Conservation (phyloP, 1,139 yeast species). For the Nakaseomyces kungkrabaensis region DNA sequence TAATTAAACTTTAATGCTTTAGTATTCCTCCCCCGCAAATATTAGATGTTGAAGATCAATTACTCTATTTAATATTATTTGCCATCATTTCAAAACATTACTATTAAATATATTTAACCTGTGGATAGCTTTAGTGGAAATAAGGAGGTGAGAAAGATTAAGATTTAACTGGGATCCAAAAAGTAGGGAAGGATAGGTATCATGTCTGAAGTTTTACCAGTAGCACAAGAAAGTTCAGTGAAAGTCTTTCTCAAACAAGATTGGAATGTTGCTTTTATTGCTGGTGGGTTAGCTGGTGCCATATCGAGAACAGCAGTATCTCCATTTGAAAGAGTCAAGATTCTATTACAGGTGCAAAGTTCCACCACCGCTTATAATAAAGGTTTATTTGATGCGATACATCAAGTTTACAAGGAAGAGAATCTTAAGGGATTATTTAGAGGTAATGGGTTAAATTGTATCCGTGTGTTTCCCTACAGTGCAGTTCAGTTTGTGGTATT, state of each 20-base stretch:
- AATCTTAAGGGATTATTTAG: constrained; percentile 82
- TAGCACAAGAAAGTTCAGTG: constrained; percentile 4
- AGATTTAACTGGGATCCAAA: too few species aligned
- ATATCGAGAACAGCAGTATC: constrained; percentile 87
- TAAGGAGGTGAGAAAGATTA: too few species aligned
- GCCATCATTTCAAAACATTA: too few species aligned
- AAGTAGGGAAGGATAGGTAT: too few species aligned
- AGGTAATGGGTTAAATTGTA: constrained; percentile 84
- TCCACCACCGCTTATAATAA: constrained; percentile 43
- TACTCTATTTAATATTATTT: too few species aligned
- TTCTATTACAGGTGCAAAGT: constrained; percentile 81
- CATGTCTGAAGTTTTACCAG: constrained; percentile 3
- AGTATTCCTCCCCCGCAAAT: too few species aligned
- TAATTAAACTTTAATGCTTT: too few species aligned
- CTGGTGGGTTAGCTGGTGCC: constrained; percentile 86
- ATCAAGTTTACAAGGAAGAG: constrained; percentile 77
- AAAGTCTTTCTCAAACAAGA: constrained; percentile 38
- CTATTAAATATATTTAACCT: too few species aligned
- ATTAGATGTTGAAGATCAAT: too few species aligned
- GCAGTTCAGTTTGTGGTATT: constrained; percentile 91
- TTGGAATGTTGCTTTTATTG: constrained; percentile 53
- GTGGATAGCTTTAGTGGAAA: too few species aligned
- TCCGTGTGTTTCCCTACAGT: constrained; percentile 84
- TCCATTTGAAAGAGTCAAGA: constrained; percentile 91
- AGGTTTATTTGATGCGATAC: constrained; percentile 69